A percentile compares a stretch with the other conserved stretches of the same genome.
These are phyloP conservation scores for Pseudotsuga menziesii DNA, from an alignment of 75 land plant species.

Conservation along the genomic window DNA sequence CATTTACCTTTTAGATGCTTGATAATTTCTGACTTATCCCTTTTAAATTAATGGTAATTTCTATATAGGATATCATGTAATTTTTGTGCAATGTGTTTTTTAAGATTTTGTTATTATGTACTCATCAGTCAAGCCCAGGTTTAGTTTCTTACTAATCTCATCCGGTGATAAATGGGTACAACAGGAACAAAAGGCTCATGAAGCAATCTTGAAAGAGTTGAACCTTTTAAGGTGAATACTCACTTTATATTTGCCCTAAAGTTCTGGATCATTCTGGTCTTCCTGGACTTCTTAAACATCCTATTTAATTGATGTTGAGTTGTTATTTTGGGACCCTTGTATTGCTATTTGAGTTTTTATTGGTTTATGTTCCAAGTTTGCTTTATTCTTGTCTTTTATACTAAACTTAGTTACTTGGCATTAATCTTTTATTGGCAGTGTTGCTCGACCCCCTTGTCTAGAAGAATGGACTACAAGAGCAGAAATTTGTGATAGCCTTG, in stretches of 20 bases:
- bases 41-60: neutral
- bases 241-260: neutral
- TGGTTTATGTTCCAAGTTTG: neutral
- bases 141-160: too few species aligned
- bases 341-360: neutral
- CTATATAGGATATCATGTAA: neutral
- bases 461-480: conserved; percentile 80
- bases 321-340: neutral
- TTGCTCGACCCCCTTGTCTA: conserved; percentile 45
- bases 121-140: neutral
- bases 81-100: neutral
- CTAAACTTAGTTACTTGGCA: neutral
- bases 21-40: neutral
- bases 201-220: conserved; percentile 66
- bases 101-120: neutral
- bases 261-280: neutral
- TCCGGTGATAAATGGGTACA: neutral
- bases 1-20: neutral
- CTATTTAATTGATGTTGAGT: neutral
- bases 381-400: neutral
- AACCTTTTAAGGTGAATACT: conserved; percentile 43
- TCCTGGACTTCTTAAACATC: neutral
- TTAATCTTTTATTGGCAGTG: conserved; percentile 28
- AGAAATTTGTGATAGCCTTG: conserved; percentile 46
- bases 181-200: conserved; percentile 83